phyloP scores from a whole-genome alignment of 768 basidiomycete genomes.

The Boletus patriciae region DNA sequence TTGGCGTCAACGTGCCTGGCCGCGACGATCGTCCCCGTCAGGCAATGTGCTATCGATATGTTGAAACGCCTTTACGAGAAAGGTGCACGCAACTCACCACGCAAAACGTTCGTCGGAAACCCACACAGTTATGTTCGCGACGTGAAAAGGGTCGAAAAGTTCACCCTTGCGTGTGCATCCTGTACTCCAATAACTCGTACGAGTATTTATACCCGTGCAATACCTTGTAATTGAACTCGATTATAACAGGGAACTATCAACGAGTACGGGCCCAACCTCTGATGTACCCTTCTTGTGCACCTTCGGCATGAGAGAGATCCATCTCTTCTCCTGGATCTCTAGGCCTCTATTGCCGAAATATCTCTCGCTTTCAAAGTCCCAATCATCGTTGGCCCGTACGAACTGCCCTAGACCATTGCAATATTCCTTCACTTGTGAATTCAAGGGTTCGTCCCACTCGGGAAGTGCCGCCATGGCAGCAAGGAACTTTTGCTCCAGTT shows the following conservation, averaged over 20 bases:
- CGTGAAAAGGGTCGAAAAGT: too few species aligned
- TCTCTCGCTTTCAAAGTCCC: conserved; percentile 8
- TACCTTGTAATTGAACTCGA: neutral
- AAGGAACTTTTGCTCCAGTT: conserved; percentile 7
- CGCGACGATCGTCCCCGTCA: too few species aligned
- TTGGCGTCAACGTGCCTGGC: too few species aligned
- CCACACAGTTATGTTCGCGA: too few species aligned
- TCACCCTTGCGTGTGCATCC: too few species aligned
- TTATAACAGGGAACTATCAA: conserved; percentile 1
- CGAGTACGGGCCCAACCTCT: conserved; percentile 4
- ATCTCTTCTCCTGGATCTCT: conserved; percentile 8
- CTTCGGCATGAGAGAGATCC: conserved; percentile 8
- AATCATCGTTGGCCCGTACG: conserved; percentile 28
- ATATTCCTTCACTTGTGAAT: conserved; percentile 43
- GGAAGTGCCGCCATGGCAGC: conserved; percentile 31
- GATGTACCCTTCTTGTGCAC: neutral
- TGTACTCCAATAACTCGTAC: too few species aligned
- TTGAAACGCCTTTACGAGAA: too few species aligned
- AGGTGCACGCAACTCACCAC: too few species aligned
- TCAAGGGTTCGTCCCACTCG: conserved; percentile 42
- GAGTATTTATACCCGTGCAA: too few species aligned
- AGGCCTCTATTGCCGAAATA: conserved; percentile 5
- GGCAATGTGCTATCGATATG: too few species aligned
- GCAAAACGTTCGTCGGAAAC: too few species aligned
- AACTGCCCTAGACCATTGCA: conserved; percentile 51